These are phyloP conservation scores for Cryptococcus depauperatus DNA, from an alignment of 1,284 basidiomycete species.

Conservation along the genomic window DNA sequence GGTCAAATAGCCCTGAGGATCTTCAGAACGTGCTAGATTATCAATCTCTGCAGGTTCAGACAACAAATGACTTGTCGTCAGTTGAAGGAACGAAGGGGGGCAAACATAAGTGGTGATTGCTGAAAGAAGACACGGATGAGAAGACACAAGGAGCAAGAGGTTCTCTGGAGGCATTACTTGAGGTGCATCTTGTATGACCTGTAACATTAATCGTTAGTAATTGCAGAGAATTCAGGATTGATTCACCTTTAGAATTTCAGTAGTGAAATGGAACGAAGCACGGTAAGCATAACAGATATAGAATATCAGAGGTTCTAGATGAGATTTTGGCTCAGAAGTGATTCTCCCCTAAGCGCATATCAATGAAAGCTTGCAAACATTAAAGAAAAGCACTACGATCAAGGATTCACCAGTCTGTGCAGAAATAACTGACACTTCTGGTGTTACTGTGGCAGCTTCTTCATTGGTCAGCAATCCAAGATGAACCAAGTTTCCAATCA, in stretches of 20 bases:
- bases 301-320: conserved; percentile 26
- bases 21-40: conserved; percentile 22
- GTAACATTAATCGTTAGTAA: conserved; percentile 2
- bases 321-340: conserved; percentile 15
- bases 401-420: conserved; percentile 8
- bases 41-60: conserved; percentile 17
- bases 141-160: conserved; percentile 26
- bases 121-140: conserved; percentile 23
- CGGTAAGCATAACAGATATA: conserved; percentile 25
- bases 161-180: conserved; percentile 25
- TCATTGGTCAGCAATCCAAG: conserved; percentile 21
- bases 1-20: conserved; percentile 40
- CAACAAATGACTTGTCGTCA: conserved; percentile 22
- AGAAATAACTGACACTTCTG: conserved; percentile 7
- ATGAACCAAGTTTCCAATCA: conserved; percentile 23
- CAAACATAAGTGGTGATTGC: conserved; percentile 16
- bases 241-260: conserved; percentile 25
- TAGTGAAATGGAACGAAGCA: conserved; percentile 19
- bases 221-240: neutral
- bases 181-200: conserved; percentile 21
- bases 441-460: conserved; percentile 14
- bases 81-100: conserved; percentile 17
- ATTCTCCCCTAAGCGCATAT: conserved; percentile 14
- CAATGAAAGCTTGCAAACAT: too few species aligned
- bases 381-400: neutral